These are phyloP conservation scores for Aspergillus awamori DNA, from an alignment of 2,329 filamentous ascomycete species.

Conservation along the genomic window DNA sequence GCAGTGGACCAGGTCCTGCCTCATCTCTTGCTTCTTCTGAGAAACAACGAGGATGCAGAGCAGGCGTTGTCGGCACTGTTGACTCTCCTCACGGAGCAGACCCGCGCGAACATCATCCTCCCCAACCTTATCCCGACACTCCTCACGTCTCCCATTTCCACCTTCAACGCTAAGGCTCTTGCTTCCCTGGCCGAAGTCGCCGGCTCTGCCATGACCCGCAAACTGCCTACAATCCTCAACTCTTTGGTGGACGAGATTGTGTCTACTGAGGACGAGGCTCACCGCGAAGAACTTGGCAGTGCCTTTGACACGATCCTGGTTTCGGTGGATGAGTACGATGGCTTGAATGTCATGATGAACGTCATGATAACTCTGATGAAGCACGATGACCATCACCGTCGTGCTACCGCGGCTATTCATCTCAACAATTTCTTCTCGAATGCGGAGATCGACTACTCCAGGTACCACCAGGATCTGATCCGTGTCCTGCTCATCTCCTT, in stretches of 20 bases:
- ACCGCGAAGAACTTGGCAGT: constrained; percentile 71
- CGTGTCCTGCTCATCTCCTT: constrained; percentile 88
- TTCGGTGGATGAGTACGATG: constrained; percentile 94
- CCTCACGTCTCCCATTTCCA: constrained; percentile 83
- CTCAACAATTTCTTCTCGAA: constrained; percentile 83
- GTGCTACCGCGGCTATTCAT: constrained; percentile 76
- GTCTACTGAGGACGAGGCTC: constrained; percentile 68
- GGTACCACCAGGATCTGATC: constrained; percentile 95
- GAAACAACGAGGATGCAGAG: constrained; percentile 82
- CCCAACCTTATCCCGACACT: constrained; percentile 95
- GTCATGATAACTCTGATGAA: constrained; percentile 86
- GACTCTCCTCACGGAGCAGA: constrained; percentile 90
- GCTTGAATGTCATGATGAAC: constrained; percentile 93
- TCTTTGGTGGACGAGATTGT: constrained; percentile 93
- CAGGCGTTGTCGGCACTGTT: constrained; percentile 91
- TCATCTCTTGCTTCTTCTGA: constrained; percentile 84
- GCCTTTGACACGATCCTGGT: constrained; percentile 89
- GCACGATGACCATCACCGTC: constrained; percentile 85
- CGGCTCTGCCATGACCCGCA: constrained; percentile 84
- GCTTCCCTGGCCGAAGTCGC: constrained; percentile 93
- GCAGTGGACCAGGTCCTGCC: constrained; percentile 95
- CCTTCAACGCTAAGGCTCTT: constrained; percentile 92
- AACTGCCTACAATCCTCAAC: constrained; percentile 87
- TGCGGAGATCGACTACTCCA: constrained; percentile 83
- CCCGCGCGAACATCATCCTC: constrained; percentile 91